A percentile compares a stretch with the other conserved stretches of the same genome.
phyloP scores from a whole-genome alignment of 2,329 filamentous ascomycete genomes.

The Pseudogymnoascus sp. region DNA sequence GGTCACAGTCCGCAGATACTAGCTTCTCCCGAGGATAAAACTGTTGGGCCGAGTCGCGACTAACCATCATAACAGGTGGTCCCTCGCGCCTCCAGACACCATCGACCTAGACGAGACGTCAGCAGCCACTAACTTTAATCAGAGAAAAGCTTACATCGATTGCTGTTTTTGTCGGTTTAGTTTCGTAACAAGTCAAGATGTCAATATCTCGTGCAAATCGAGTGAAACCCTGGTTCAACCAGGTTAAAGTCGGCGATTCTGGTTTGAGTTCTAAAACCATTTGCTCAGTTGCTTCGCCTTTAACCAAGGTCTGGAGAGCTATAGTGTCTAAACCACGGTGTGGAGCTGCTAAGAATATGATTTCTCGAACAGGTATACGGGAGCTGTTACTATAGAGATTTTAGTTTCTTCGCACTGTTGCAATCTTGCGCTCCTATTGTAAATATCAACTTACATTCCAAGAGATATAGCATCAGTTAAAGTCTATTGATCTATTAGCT shows the following conservation, averaged over 20 bases:
- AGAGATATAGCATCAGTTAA: background rate
- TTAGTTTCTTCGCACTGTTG: background rate
- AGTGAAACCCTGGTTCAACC: constrained; percentile 17
- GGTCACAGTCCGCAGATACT: constrained; percentile 13
- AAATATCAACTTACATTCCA: background rate
- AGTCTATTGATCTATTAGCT: background rate
- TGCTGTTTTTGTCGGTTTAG: constrained; percentile 14
- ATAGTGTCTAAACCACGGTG: constrained; percentile 19
- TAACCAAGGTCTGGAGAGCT: constrained; percentile 18
- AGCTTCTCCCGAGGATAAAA: constrained; percentile 11
- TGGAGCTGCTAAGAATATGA: constrained; percentile 21
- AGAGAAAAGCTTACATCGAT: constrained; percentile 10
- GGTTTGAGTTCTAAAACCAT: constrained; percentile 17
- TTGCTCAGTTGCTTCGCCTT: constrained; percentile 13
- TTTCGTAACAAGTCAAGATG: constrained; percentile 19
- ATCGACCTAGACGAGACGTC: background rate
- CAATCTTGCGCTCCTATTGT: background rate
- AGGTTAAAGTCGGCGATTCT: constrained; percentile 14
- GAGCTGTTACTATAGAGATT: background rate
- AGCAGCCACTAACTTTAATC: background rate
- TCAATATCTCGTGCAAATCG: constrained; percentile 12
- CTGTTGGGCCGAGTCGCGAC: constrained; percentile 10
- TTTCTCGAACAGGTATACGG: constrained; percentile 8
- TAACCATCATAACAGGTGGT: constrained; percentile 14
- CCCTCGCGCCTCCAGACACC: constrained; percentile 16